phyloP scores from a whole-genome alignment of 495 filamentous ascomycete genomes.

The Penicillium robsamsonii region DNA sequence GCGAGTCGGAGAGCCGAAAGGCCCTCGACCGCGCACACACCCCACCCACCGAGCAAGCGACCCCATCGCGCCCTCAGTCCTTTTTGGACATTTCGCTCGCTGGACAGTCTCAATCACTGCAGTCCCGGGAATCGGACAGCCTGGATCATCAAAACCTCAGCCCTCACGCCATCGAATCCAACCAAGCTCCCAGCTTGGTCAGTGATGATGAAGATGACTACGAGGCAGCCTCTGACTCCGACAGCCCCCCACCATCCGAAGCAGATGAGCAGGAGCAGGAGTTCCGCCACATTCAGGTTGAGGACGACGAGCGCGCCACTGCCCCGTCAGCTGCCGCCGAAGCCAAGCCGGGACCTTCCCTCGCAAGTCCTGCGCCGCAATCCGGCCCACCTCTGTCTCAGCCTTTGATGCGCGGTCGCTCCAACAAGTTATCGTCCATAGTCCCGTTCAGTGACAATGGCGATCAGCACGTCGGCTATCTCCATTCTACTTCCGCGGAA shows the following conservation, averaged over 20 bases:
- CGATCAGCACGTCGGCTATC: conserved; percentile 50
- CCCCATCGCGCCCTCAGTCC: conserved; percentile 32
- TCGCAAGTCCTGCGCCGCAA: conserved; percentile 33
- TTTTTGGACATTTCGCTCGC: conserved; percentile 36
- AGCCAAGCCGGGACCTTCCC: conserved; percentile 37
- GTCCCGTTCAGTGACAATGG: conserved; percentile 42
- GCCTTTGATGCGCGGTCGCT: conserved; percentile 43
- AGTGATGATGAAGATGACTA: conserved; percentile 83
- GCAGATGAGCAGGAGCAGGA: conserved; percentile 47
- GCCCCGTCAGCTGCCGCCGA: conserved; percentile 33
- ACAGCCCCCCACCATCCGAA: conserved; percentile 44
- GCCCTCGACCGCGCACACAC: conserved; percentile 38
- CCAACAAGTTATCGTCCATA: conserved; percentile 45
- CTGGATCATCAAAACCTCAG: conserved; percentile 64
- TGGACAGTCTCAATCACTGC: conserved; percentile 28
- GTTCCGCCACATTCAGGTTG: conserved; percentile 52
- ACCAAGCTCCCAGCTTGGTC: conserved; percentile 78
- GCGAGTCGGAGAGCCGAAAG: conserved; percentile 56
- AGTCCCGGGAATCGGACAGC: conserved; percentile 46
- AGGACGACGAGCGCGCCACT: conserved; percentile 47
- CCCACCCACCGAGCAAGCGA: conserved; percentile 32
- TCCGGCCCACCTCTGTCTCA: conserved; percentile 38
- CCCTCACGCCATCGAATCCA: conserved; percentile 75
- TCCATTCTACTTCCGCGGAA: conserved; percentile 40
- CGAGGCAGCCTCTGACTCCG: conserved; percentile 51